Conservation (phyloP, 345 rosid genomes). For the Heritiera littoralis region DNA sequence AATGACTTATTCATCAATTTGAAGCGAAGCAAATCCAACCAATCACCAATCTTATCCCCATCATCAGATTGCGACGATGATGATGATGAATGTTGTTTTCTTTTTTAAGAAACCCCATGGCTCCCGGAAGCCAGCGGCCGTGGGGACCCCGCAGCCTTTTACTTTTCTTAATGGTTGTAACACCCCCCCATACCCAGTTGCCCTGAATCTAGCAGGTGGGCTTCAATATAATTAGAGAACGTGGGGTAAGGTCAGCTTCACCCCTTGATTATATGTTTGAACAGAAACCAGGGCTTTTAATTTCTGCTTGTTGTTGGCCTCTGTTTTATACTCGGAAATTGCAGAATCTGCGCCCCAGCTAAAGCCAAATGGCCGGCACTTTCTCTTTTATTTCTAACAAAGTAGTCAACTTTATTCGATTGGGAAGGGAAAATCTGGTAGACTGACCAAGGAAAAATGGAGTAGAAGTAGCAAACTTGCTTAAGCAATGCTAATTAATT, state of each 20-base stretch:
- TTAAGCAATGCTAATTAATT: background rate
- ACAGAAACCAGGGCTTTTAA: background rate
- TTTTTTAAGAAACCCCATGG: no score
- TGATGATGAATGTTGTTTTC: background rate
- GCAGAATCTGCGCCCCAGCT: background rate
- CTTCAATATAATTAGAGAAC: background rate
- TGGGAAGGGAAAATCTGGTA: background rate
- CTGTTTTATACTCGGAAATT: background rate
- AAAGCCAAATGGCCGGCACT: background rate
- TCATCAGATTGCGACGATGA: background rate
- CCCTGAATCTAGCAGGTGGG: background rate
- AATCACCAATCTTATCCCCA: background rate
- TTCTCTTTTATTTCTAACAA: background rate
- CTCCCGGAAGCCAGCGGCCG: background rate
- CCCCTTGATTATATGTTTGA: background rate
- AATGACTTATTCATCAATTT: conserved; percentile 2
- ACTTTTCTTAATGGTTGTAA: background rate
- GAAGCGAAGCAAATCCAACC: conserved; percentile 16
- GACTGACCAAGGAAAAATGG: background rate
- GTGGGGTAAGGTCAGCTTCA: background rate
- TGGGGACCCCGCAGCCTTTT: conserved; percentile 3
- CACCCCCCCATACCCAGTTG: background rate
- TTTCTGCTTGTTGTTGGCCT: background rate
- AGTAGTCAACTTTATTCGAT: background rate
- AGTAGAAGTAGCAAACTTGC: conserved; percentile 6